Percentiles rank a stretch among this genome's conserved stretches.
These are phyloP conservation scores for Fulvia fulva DNA, from an alignment of 2,329 filamentous ascomycete species.

Conservation along the genomic window DNA sequence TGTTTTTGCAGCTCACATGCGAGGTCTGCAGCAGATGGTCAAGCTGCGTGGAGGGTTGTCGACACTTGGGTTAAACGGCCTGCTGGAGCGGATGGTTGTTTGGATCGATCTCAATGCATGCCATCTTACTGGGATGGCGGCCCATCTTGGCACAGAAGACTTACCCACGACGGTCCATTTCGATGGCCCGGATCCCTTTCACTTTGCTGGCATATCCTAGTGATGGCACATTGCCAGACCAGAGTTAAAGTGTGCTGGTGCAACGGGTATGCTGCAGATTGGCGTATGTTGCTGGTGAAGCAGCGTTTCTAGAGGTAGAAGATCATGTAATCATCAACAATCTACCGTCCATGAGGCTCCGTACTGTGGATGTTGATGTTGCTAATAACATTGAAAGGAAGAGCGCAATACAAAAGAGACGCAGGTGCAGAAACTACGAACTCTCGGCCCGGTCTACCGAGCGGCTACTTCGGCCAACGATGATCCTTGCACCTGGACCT, in stretches of 20 bases:
- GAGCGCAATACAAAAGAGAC: too few relatives aligned
- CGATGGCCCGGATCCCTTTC: slow-evolving; percentile 23
- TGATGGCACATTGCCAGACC: not conserved
- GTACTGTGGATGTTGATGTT: not conserved
- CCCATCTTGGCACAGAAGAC: slow-evolving; percentile 16
- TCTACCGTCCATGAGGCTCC: too few relatives aligned
- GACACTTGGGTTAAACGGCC: slow-evolving; percentile 41
- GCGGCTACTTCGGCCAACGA: not conserved
- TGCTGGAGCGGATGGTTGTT: slow-evolving; percentile 44
- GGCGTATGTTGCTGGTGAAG: too few relatives aligned
- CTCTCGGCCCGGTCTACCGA: not conserved
- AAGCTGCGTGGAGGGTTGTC: slow-evolving; percentile 41
- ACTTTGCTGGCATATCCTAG: slow-evolving; percentile 21
- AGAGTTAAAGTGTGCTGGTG: too few relatives aligned
- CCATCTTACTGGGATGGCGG: slow-evolving; percentile 17
- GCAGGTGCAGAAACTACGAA: too few relatives aligned
- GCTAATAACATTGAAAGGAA: not conserved
- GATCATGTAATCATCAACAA: too few relatives aligned
- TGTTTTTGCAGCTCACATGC: slow-evolving; percentile 45
- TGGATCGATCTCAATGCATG: slow-evolving; percentile 41
- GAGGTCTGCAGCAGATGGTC: slow-evolving; percentile 40
- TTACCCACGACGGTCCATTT: slow-evolving; percentile 22
- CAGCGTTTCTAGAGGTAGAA: too few relatives aligned
- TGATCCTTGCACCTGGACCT: not conserved
- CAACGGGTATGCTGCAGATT: too few relatives aligned